Base-by-base conservation (phyloP, 192 early-diverging fungal species). In the Hyaloraphidium curvatum region DNA sequence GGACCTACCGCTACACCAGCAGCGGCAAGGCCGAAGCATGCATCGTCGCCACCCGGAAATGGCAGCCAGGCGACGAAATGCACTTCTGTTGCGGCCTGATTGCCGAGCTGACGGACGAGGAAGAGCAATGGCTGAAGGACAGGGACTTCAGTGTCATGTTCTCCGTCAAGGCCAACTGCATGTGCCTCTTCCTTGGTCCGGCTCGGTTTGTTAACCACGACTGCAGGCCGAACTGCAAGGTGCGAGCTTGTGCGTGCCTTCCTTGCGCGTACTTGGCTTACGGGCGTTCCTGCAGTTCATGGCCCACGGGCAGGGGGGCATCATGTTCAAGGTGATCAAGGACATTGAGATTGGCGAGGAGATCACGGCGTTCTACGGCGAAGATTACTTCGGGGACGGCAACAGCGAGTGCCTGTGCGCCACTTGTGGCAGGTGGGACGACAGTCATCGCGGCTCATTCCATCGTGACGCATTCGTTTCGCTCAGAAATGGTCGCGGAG, bases 201-300 rank as follows among this genome's bases (percentile, higher is more conserved):
- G 82, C 78, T 1, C 67, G 82, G 11, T 84, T 84, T 56, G 74
- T 77, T 31, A 84, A 84, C 60, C 82, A 84, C 57, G 79, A 84
- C 58, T 84, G 82, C 57, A 58, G 68, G 39, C 72, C 82, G 0
- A 84, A 80, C 43, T 71, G 68, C 52, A 61, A 68, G 59, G 70
- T 72, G 55, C 3, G 35, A 23, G n/a, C 7, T 31, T 9, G 65
- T 63, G 48, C 61, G 60, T 1, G 56, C 51, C 31, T n/a, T 58
- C 22, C 16, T 58, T 61, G 23, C 31, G 35, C 21, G 7, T 31
- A 28, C 16, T 40, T 61, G 4, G 13, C 53, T 56, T 55, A 5
- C 43, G 7, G 7, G n/a, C 30, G 39, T 23, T 35, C 13, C 50
- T 53, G 31, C 56, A 68, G 58, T 72, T 72, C 53, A 62, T 63